These are phyloP conservation scores for Saccharomycopsis fermentans DNA, from an alignment of 805 yeast species.

Conservation along the genomic window DNA sequence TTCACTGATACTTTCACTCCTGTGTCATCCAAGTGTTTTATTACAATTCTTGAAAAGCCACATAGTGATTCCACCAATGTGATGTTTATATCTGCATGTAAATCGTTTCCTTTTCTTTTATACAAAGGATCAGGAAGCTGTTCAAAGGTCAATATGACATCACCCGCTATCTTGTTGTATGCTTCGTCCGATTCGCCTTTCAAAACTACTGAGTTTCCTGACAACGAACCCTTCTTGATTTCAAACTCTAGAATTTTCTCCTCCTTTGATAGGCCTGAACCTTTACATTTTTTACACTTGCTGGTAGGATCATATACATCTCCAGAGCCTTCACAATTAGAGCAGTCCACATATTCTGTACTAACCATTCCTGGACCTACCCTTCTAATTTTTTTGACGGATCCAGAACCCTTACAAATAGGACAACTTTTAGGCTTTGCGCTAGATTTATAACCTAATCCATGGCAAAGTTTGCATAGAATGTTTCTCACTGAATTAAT, in stretches of 20 bases:
- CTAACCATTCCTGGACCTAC: conserved; percentile 71
- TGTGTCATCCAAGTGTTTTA: conserved; percentile 75
- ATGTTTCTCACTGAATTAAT: conserved; percentile 62
- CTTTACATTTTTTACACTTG: conserved; percentile 67
- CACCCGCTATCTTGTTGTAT: conserved; percentile 67
- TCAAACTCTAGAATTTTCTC: conserved; percentile 67
- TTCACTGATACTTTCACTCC: conserved; percentile 55
- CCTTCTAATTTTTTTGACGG: conserved; percentile 45
- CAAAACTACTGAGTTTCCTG: conserved; percentile 51
- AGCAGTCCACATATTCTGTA: conserved; percentile 50
- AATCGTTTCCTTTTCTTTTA: conserved; percentile 49
- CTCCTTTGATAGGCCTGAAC: conserved; percentile 51
- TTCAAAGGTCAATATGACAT: conserved; percentile 56
- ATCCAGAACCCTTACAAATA: conserved; percentile 66
- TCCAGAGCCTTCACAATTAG: conserved; percentile 65
- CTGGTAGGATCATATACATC: conserved; percentile 50
- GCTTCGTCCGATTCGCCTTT: conserved; percentile 69
- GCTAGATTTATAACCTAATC: conserved; percentile 60
- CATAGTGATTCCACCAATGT: conserved; percentile 75
- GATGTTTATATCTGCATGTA: conserved; percentile 49
- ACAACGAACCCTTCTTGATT: conserved; percentile 59
- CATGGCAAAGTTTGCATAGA: conserved; percentile 64
- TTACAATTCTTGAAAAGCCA: conserved; percentile 59
- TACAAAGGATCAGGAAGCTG: conserved; percentile 37
- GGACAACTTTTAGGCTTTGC: conserved; percentile 50